Percentiles rank a stretch among this genome's conserved stretches.
Evolutionary conservation across 345 rosid genomes (phyloP).

Genomic region (Linum tenue): DNA sequence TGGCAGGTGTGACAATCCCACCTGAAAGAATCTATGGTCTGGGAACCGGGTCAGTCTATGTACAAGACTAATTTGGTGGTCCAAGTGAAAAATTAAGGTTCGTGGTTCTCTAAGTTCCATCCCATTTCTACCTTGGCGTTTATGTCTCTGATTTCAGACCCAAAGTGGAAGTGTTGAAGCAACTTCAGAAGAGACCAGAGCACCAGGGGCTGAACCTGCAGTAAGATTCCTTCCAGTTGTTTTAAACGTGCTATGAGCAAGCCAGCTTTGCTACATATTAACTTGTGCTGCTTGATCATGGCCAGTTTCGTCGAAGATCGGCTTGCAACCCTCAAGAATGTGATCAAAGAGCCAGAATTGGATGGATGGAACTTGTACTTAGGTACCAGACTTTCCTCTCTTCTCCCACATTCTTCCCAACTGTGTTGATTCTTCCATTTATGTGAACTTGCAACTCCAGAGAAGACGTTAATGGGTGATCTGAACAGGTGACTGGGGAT

Average conservation of each 20-base stretch:
- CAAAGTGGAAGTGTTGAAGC: constrained; percentile 78
- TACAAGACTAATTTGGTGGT: neutral
- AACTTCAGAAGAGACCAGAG: constrained; percentile 67
- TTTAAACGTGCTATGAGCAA: neutral
- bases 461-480: too few relatives aligned
- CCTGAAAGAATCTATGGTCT: constrained; percentile 64
- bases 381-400: constrained; percentile 28
- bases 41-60: constrained; percentile 66
- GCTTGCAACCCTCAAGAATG: constrained; percentile 81
- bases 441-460: neutral
- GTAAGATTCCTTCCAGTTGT: constrained; percentile 25
- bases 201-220: constrained; percentile 62
- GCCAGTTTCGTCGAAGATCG: constrained; percentile 88
- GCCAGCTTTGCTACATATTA: too few relatives aligned
- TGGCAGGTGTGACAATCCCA: constrained; percentile 71
- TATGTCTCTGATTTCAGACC: constrained; percentile 28
- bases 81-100: too few relatives aligned
- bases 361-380: constrained; percentile 81
- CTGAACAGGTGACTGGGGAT: constrained; percentile 53
- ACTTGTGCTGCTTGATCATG: neutral
- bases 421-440: neutral
- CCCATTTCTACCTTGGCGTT: neutral
- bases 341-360: constrained; percentile 70
- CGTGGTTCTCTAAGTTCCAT: neutral
- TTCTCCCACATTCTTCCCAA: neutral